A percentile compares a stretch with the other conserved stretches of the same genome.
These are phyloP conservation scores for Phytophthora multivora DNA, from an alignment of 352 stramenopile genomes.

Conservation along the genomic window DNA sequence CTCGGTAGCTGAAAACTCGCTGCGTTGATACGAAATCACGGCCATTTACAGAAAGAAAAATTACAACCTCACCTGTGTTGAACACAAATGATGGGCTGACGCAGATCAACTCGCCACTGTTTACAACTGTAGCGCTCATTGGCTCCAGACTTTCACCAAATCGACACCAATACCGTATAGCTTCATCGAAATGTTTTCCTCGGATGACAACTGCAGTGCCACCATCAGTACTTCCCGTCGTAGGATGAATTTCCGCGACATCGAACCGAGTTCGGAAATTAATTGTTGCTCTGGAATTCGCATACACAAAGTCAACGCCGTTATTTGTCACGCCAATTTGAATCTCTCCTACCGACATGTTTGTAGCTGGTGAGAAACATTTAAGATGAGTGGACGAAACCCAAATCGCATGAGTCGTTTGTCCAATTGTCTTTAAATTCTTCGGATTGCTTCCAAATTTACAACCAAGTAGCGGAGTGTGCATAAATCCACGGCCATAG, in stretches of 20 bases:
- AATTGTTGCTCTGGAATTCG: conserved; percentile 12
- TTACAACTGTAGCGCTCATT: conserved; percentile 33
- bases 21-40: conserved; percentile 63
- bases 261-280: conserved; percentile 48
- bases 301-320: conserved; percentile 41
- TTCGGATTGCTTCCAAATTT: conserved; percentile 27
- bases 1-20: conserved; percentile 58
- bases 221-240: conserved; percentile 42
- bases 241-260: conserved; percentile 50
- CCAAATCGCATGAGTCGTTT: conserved; percentile 40
- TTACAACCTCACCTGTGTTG: conserved; percentile 11
- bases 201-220: conserved; percentile 61
- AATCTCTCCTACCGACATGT: conserved; percentile 27
- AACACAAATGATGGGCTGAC: conserved; percentile 39
- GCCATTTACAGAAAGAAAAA: conserved; percentile 76
- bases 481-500: conserved; percentile 60
- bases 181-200: conserved; percentile 54
- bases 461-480: conserved; percentile 52
- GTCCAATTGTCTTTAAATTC: not conserved
- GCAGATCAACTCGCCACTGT: conserved; percentile 40
- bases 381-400: conserved; percentile 55
- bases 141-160: conserved; percentile 53
- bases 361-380: conserved; percentile 39
- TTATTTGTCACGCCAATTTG: conserved; percentile 60
- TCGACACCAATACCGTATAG: conserved; percentile 54